A percentile compares a stretch with the other conserved stretches of the same genome.
Conservation (phyloP, 371 early-diverging fungal genomes). For the Mucor saturninus region DNA sequence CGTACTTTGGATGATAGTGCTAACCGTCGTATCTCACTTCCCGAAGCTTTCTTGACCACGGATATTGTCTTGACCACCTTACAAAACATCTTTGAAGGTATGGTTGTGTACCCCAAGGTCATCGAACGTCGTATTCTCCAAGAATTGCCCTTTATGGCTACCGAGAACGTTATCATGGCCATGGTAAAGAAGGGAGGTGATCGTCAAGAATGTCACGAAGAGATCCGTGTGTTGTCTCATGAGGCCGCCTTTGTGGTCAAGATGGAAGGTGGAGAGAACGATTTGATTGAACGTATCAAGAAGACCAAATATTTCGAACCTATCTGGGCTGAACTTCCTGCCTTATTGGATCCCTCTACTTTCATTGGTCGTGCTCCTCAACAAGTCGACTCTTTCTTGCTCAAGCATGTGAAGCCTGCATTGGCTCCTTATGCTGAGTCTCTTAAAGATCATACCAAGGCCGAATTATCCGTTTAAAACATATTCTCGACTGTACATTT, state of each 20-base stretch:
- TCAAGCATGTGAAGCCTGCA: conserved; percentile 83
- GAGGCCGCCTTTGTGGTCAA: conserved; percentile 93
- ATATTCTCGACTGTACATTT: too few relatives aligned
- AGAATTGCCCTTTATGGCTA: conserved; percentile 99
- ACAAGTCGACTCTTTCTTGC: conserved; percentile 89
- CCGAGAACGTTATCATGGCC: conserved; percentile 99
- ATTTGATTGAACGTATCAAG: conserved; percentile 90
- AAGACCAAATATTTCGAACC: conserved; percentile 88
- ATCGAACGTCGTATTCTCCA: conserved; percentile 90
- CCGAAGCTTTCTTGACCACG: conserved; percentile 96
- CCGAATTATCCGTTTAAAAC: conserved; percentile 65
- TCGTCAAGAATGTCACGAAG: conserved; percentile 95
- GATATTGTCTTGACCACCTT: conserved; percentile 93
- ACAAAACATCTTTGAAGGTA: conserved; percentile 95
- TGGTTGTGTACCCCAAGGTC: conserved; percentile 97
- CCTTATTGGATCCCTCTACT: conserved; percentile 87
- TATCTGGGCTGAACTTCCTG: conserved; percentile 75
- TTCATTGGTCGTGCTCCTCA: conserved; percentile 96
- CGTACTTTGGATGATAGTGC: conserved; percentile 97
- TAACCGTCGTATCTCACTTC: conserved; percentile 94
- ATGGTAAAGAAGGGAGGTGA: conserved; percentile 97
- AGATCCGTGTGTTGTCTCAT: conserved; percentile 94
- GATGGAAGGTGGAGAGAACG: conserved; percentile 92
- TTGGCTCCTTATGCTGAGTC: conserved; percentile 76
- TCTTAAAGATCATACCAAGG: conserved; percentile 58